These are phyloP conservation scores for Inonotus obliquus DNA, from an alignment of 1,284 basidiomycete genomes.

Conservation along the genomic window DNA sequence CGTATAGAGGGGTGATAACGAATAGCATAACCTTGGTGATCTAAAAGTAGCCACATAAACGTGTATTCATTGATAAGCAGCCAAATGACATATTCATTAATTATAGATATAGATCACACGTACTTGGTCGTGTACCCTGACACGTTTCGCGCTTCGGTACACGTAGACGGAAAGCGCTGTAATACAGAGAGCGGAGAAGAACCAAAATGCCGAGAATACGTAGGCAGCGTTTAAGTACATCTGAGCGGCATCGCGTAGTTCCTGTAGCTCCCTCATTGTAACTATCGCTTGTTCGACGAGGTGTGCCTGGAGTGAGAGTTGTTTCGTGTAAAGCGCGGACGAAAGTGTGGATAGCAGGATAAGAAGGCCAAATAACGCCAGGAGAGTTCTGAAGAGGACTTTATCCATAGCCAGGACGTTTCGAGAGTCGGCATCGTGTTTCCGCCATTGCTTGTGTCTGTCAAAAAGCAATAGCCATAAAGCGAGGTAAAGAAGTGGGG, in stretches of 20 bases:
- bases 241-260: neutral
- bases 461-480: neutral
- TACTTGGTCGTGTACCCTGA: neutral
- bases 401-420: neutral
- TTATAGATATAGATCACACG: neutral
- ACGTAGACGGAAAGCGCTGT: neutral
- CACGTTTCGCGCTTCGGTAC: neutral
- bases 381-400: neutral
- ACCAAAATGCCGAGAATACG: constrained; percentile 1
- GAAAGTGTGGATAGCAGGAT: constrained; percentile 1
- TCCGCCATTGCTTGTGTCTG: neutral
- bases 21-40: constrained; percentile 3
- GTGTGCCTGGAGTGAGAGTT: neutral
- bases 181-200: neutral
- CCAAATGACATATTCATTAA: neutral
- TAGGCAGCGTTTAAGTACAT: neutral
- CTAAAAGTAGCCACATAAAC: neutral
- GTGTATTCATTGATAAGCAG: neutral
- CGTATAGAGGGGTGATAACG: neutral
- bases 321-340: neutral
- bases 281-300: neutral
- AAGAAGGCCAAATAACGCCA: neutral
- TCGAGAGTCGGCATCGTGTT: neutral
- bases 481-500: constrained; percentile 4
- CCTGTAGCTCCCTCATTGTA: neutral